Conservation (phyloP, 306 rosid genomes). For the Prunus persica region DNA sequence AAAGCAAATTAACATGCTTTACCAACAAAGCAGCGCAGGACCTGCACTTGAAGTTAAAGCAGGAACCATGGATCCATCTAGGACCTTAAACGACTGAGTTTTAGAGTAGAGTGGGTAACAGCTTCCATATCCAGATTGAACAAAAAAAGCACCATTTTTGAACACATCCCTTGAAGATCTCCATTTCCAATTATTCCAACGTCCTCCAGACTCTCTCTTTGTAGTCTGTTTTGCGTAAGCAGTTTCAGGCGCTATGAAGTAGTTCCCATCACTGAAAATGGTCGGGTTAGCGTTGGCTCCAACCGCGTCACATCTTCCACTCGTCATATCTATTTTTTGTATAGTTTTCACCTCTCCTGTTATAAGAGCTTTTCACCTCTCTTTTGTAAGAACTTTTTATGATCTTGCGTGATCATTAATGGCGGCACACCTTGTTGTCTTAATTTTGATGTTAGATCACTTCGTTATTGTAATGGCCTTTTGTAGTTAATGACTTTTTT, state of each 20-base stretch:
- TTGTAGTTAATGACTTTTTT: too few species aligned
- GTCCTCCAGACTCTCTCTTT: constrained; percentile 49
- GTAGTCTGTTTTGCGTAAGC: constrained; percentile 56
- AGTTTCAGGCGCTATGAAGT: constrained; percentile 44
- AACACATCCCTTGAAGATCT: too few species aligned
- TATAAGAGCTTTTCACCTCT: too few species aligned
- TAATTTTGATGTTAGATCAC: too few species aligned
- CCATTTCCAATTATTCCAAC: constrained; percentile 58
- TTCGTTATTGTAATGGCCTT: too few species aligned
- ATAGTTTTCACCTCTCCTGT: too few species aligned
- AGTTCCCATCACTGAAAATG: constrained; percentile 84
- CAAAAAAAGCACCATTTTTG: constrained; percentile 77
- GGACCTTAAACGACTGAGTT: constrained; percentile 54
- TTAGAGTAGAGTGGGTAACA: constrained; percentile 59
- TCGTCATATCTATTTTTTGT: constrained; percentile 65
- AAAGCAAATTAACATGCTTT: constrained; percentile 38
- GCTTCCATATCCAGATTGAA: constrained; percentile 88
- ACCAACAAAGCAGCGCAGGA: constrained; percentile 49
- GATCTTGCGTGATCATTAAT: too few species aligned
- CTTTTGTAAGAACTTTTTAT: too few species aligned
- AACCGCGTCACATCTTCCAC: constrained; percentile 82
- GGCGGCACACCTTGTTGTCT: too few species aligned
- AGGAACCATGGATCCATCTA: constrained; percentile 58
- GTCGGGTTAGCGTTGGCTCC: constrained; percentile 93
- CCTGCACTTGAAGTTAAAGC: constrained; percentile 67